Percentiles rank a stretch among this genome's conserved stretches.
These are phyloP conservation scores for Prunus yedoensis DNA, from an alignment of 331 rosid species.

Conservation along the genomic window DNA sequence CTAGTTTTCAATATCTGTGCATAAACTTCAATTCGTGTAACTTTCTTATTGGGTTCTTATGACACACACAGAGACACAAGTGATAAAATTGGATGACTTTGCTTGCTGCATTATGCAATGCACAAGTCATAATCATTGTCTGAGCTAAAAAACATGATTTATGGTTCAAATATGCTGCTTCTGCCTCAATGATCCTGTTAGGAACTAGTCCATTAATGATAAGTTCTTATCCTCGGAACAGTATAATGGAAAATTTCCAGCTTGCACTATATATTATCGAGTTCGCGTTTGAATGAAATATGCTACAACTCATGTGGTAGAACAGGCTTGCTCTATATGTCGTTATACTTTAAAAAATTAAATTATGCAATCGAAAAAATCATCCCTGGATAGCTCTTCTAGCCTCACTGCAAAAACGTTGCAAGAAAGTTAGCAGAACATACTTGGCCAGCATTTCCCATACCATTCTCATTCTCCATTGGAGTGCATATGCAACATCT, in stretches of 20 bases:
- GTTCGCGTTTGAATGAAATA: neutral
- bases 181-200: too few relatives aligned
- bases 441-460: conserved; percentile 44
- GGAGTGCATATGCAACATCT: conserved; percentile 71
- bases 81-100: neutral
- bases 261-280: neutral
- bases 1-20: neutral
- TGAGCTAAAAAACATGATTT: neutral
- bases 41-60: neutral
- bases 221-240: neutral
- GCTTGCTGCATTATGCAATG: neutral
- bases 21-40: neutral
- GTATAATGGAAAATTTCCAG: neutral
- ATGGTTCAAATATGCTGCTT: neutral
- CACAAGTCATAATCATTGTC: neutral
- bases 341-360: conserved; percentile 42
- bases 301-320: neutral
- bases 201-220: neutral
- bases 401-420: conserved; percentile 62
- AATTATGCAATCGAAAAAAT: conserved; percentile 72
- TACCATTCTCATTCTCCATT: conserved; percentile 64
- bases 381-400: conserved; percentile 74
- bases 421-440: neutral
- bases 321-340: neutral
- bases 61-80: neutral